phyloP scores from a whole-genome alignment of 2,329 filamentous ascomycete species.

The Fusarium sp. region DNA sequence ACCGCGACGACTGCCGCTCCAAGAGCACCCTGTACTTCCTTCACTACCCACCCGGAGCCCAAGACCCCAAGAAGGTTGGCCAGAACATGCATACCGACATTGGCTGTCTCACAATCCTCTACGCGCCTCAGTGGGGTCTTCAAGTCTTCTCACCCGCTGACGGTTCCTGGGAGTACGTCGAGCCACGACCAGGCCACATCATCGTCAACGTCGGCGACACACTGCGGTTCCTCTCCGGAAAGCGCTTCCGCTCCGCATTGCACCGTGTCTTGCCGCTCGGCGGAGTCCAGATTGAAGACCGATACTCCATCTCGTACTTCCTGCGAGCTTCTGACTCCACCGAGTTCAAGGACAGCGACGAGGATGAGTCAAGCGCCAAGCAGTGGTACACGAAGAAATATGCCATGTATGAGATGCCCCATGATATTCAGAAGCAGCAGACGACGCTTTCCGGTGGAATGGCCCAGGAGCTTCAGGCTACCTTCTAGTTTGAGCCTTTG shows the following conservation, averaged over 20 bases:
- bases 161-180: conserved; percentile 6
- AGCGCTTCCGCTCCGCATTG: not conserved
- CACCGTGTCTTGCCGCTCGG: conserved; percentile 12
- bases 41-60: conserved; percentile 3
- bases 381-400: conserved; percentile 15
- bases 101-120: conserved; percentile 10
- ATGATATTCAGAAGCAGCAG: conserved; percentile 6
- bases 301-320: too few relatives aligned
- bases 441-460: not conserved
- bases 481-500: too few relatives aligned
- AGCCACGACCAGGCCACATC: not conserved
- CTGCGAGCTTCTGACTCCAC: conserved; percentile 8
- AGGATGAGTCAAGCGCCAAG: conserved; percentile 12
- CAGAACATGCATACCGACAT: conserved; percentile 31
- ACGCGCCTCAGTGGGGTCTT: conserved; percentile 21
- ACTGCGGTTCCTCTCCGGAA: conserved; percentile 16
- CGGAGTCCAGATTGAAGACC: conserved; percentile 3
- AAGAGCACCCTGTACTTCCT: conserved; percentile 23
- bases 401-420: conserved; percentile 12
- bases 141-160: conserved; percentile 10
- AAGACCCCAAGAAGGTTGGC: conserved; percentile 9
- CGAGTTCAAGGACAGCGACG: conserved; percentile 21
- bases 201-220: conserved; percentile 16
- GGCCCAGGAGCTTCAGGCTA: too few relatives aligned
- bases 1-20: conserved; percentile 12